These are phyloP conservation scores for Inga laurina DNA, from an alignment of 306 rosid genomes.

Conservation along the genomic window DNA sequence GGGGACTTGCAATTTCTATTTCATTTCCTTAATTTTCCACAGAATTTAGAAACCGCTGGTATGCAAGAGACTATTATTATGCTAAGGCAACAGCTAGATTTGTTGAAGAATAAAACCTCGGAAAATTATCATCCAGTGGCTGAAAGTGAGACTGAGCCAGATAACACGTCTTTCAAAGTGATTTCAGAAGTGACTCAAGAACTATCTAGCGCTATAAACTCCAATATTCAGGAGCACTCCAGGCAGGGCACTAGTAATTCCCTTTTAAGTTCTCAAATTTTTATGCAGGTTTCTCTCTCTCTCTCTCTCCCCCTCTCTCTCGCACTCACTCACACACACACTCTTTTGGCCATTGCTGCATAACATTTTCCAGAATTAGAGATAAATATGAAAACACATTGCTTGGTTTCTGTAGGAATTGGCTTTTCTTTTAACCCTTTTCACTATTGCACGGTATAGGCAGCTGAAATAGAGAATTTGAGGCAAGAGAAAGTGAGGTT, in stretches of 20 bases:
- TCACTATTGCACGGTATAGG: conserved; percentile 45
- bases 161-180: conserved; percentile 31
- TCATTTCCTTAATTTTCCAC: conserved; percentile 3
- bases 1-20: conserved; percentile 20
- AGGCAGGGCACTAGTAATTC: conserved; percentile 45
- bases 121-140: conserved; percentile 34
- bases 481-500: conserved; percentile 74
- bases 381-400: not conserved
- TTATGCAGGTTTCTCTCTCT: conserved; percentile 55
- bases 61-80: conserved; percentile 78
- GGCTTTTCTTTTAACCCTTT: not conserved
- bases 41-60: conserved; percentile 68
- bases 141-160: conserved; percentile 34
- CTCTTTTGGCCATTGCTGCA: conserved; percentile 14
- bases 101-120: conserved; percentile 42
- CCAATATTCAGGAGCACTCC: conserved; percentile 52
- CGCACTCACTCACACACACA: not conserved
- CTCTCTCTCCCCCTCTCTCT: conserved; percentile 15
- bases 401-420: conserved; percentile 3
- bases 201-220: conserved; percentile 56
- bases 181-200: conserved; percentile 36
- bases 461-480: conserved; percentile 73
- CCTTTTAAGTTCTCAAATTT: conserved; percentile 49
- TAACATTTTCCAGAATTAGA: not conserved
- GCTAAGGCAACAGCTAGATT: conserved; percentile 59